These are phyloP conservation scores for Malus sieversii DNA, from an alignment of 306 rosid species.

Conservation along the genomic window DNA sequence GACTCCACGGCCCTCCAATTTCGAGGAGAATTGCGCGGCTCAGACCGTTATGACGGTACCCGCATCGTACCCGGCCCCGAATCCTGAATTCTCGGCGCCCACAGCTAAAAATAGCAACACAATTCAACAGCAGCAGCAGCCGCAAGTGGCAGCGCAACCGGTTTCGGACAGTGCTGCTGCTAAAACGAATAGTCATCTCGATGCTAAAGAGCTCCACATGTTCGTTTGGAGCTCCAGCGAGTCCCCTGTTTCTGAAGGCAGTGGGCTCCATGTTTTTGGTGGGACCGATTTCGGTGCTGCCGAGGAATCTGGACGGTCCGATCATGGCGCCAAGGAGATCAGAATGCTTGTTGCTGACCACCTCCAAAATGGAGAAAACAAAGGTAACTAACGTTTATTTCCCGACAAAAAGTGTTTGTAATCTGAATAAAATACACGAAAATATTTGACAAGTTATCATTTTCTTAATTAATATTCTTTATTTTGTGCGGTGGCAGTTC, in stretches of 20 bases:
- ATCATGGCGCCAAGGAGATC: slow-evolving; percentile 88
- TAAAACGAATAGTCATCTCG: slow-evolving; percentile 34
- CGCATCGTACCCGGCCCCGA: slow-evolving; percentile 51
- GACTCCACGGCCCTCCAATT: slow-evolving; percentile 80
- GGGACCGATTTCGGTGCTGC: slow-evolving; percentile 52
- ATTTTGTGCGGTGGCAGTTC: slow-evolving; percentile 5
- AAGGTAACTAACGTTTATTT: slow-evolving; percentile 34
- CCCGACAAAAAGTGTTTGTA: background rate
- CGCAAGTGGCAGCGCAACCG: slow-evolving; percentile 1
- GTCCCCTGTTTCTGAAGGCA: slow-evolving; percentile 70
- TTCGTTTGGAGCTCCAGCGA: slow-evolving; percentile 89
- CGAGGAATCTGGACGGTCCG: slow-evolving; percentile 86
- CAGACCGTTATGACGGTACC: slow-evolving; percentile 20
- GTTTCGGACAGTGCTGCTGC: background rate
- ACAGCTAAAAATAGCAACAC: slow-evolving; percentile 34
- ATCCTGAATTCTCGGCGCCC: slow-evolving; percentile 69
- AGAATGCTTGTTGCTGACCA: slow-evolving; percentile 86
- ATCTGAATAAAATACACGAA: background rate
- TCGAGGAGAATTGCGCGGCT: slow-evolving; percentile 53
- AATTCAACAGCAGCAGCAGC: slow-evolving; percentile 24
- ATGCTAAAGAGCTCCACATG: slow-evolving; percentile 91
- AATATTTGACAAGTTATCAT: background rate
- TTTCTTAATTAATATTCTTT: background rate
- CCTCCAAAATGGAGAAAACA: slow-evolving; percentile 61
- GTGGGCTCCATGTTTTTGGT: slow-evolving; percentile 70